Conservation (phyloP, 805 yeast genomes). For the Nakazawaea ambrosiae region DNA sequence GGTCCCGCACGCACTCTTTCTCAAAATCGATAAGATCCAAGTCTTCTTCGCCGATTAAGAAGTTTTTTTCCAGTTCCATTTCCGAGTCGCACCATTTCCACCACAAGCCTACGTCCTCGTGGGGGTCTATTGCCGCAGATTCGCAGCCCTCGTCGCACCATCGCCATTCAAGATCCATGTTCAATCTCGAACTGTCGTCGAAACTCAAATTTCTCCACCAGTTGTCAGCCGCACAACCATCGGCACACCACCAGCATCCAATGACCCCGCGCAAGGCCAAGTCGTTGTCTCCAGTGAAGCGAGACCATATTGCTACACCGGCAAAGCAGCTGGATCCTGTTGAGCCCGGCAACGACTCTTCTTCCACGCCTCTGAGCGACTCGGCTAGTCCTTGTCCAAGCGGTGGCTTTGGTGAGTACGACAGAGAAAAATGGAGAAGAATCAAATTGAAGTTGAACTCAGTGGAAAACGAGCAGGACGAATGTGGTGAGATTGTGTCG, state of each 20-base stretch:
- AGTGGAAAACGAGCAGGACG: neutral
- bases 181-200: conserved; percentile 1
- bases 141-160: too few species aligned
- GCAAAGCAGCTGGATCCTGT: neutral
- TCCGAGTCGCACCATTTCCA: too few species aligned
- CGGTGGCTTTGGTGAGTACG: conserved; percentile 57
- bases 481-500: too few species aligned
- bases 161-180: conserved; percentile 6
- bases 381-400: conserved; percentile 41
- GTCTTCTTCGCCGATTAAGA: conserved; percentile 10
- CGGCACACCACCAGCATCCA: too few species aligned
- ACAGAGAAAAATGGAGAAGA: conserved; percentile 58
- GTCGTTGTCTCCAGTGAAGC: conserved; percentile 8
- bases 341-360: neutral
- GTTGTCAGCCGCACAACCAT: too few species aligned
- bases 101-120: too few species aligned
- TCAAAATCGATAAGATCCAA: too few species aligned
- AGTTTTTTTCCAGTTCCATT: neutral
- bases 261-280: conserved; percentile 2
- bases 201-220: too few species aligned
- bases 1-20: too few species aligned
- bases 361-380: too few species aligned
- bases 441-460: conserved; percentile 25
- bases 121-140: too few species aligned
- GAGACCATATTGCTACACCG: neutral